Conservation (phyloP, 2,329 filamentous ascomycete genomes). For the Diaporthe vexans region DNA sequence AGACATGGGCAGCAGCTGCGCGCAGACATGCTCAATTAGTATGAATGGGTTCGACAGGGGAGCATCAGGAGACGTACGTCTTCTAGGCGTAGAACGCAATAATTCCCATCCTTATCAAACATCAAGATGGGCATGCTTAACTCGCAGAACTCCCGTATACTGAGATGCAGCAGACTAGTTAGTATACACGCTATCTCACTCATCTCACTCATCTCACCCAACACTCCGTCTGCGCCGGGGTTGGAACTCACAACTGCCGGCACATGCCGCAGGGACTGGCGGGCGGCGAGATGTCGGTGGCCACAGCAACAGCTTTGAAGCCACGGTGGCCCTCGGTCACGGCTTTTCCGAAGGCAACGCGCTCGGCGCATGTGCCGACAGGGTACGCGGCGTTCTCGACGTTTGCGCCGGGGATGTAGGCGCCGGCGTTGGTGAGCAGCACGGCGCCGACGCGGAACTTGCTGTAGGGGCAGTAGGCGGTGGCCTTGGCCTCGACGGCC, state of each 20-base stretch:
- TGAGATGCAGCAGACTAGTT: slow-evolving; percentile 49
- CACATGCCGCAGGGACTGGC: slow-evolving; percentile 95
- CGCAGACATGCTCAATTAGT: slow-evolving; percentile 34
- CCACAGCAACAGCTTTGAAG: slow-evolving; percentile 87
- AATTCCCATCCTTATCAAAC: slow-evolving; percentile 87
- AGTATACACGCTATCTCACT: slow-evolving; percentile 7
- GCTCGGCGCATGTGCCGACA: slow-evolving; percentile 95
- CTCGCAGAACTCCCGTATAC: slow-evolving; percentile 82
- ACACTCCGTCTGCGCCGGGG: background rate
- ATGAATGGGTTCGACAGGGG: background rate
- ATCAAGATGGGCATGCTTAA: slow-evolving; percentile 85
- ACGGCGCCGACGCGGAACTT: slow-evolving; percentile 91
- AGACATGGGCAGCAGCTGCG: slow-evolving; percentile 70
- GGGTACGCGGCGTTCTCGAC: slow-evolving; percentile 95
- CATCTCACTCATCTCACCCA: background rate
- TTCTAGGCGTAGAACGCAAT: slow-evolving; percentile 77
- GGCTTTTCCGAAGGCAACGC: slow-evolving; percentile 87
- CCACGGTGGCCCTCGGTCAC: slow-evolving; percentile 70
- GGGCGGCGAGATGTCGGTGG: slow-evolving; percentile 80
- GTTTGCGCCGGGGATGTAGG: slow-evolving; percentile 82
- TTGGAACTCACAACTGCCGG: slow-evolving; percentile 80
- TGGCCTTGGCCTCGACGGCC: slow-evolving; percentile 79
- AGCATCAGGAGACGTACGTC: slow-evolving; percentile 62
- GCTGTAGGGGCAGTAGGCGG: slow-evolving; percentile 94
- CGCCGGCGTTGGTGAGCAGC: slow-evolving; percentile 68